phyloP scores from a whole-genome alignment of 257 asterid genomes.

The Echites panduratus region DNA sequence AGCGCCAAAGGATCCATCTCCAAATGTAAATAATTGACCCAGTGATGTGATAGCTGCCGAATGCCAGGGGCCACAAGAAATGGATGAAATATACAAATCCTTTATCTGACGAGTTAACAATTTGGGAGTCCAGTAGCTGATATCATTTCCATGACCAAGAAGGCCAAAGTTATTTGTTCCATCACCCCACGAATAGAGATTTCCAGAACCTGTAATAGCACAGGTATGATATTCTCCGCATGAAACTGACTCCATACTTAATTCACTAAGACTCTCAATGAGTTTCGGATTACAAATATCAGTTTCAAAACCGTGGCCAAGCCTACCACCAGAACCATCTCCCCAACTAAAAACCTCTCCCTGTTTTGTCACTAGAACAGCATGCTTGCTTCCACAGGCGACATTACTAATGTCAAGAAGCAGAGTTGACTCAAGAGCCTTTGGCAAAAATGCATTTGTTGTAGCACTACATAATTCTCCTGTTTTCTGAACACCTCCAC shows the following conservation, averaged over 20 bases:
- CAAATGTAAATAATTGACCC: conserved; percentile 64
- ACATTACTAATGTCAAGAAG: conserved; percentile 44
- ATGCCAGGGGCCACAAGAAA: conserved; percentile 84
- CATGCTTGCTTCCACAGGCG: conserved; percentile 60
- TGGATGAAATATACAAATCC: conserved; percentile 36
- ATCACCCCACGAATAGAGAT: conserved; percentile 74
- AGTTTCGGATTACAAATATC: conserved; percentile 41
- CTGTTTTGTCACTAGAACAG: conserved; percentile 49
- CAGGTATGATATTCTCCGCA: conserved; percentile 78
- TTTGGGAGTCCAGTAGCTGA: conserved; percentile 61
- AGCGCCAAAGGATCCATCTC: conserved; percentile 81
- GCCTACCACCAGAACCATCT: conserved; percentile 55
- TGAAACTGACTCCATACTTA: conserved; percentile 39
- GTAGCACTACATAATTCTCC: conserved; percentile 28
- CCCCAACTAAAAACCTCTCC: conserved; percentile 75
- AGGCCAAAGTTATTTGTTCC: conserved; percentile 52
- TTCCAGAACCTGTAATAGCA: conserved; percentile 58
- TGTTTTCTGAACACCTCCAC: conserved; percentile 32
- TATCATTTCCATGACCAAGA: conserved; percentile 64
- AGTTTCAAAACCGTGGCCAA: conserved; percentile 66
- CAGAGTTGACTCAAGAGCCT: conserved; percentile 50
- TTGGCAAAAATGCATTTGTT: conserved; percentile 44
- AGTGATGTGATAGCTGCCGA: conserved; percentile 57
- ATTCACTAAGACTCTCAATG: conserved; percentile 39
- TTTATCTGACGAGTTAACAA: conserved; percentile 47